Conservation (phyloP, 805 yeast genomes). For the Wickerhamiella brachini region DNA sequence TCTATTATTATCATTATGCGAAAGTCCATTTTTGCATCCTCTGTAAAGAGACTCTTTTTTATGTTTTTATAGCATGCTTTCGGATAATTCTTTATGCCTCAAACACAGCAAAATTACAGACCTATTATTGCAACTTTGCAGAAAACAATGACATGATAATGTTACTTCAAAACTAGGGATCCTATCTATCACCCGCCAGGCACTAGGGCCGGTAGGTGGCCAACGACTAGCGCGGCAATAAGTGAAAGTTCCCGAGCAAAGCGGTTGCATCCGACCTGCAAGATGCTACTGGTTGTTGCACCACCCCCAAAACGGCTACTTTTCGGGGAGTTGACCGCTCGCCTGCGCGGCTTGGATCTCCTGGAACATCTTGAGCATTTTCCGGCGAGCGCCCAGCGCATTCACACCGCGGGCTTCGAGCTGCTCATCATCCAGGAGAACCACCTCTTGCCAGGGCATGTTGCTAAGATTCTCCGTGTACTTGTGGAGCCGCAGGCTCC, state of each 20-base stretch:
- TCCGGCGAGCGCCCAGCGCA: slow-evolving; percentile 92
- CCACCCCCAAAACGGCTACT: background rate
- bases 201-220: background rate
- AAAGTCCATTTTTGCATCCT: background rate
- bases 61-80: background rate
- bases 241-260: background rate
- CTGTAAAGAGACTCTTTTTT: background rate
- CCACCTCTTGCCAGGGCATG: slow-evolving; percentile 65
- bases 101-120: no score
- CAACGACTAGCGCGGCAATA: background rate
- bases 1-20: background rate
- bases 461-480: slow-evolving; percentile 74
- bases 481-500: slow-evolving; percentile 79
- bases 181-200: background rate
- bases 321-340: slow-evolving; percentile 15
- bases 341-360: slow-evolving; percentile 52
- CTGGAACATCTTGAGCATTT: slow-evolving; percentile 80
- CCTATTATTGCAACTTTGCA: no score
- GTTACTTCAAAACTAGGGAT: background rate
- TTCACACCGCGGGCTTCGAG: slow-evolving; percentile 72
- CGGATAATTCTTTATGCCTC: background rate
- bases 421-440: slow-evolving; percentile 52
- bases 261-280: background rate
- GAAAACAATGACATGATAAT: background rate
- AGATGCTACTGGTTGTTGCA: background rate